Percentiles rank a stretch among this genome's conserved stretches.
phyloP scores from a whole-genome alignment of 306 rosid genomes.

The Erythrophleum fordii region DNA sequence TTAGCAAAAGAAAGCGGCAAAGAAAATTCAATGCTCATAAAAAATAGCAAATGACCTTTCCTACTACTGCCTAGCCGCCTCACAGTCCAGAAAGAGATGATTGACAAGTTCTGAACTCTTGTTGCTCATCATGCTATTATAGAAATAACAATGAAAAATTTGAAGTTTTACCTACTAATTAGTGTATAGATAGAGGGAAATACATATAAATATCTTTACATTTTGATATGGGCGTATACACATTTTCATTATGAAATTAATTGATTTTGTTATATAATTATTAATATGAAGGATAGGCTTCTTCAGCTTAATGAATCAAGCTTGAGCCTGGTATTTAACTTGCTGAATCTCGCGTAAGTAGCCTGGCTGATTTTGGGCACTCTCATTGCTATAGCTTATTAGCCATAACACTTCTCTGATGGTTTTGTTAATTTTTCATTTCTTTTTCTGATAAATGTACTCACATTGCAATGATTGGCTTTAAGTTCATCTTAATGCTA shows the following conservation, averaged over 20 bases:
- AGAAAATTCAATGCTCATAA: background rate
- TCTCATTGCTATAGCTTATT: background rate
- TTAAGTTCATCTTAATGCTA: constrained; percentile 7
- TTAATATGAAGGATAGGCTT: background rate
- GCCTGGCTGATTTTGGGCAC: constrained; percentile 13
- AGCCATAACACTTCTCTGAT: constrained; percentile 2
- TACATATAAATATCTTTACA: background rate
- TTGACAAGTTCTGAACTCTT: background rate
- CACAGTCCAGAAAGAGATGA: background rate
- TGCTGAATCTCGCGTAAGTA: background rate
- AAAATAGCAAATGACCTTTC: background rate
- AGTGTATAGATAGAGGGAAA: constrained; percentile 5
- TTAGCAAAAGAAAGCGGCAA: background rate
- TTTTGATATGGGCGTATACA: background rate
- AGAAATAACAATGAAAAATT: background rate
- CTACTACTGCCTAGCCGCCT: background rate
- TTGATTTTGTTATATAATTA: background rate
- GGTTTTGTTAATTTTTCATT: background rate
- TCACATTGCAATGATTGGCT: constrained; percentile 2
- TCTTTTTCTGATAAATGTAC: constrained; percentile 2
- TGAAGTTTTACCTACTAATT: constrained; percentile 11
- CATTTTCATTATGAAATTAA: background rate
- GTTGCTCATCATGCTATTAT: background rate
- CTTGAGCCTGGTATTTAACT: background rate
- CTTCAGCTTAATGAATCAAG: background rate